These are phyloP conservation scores for Dunaliella sp. DNA, from an alignment of 139 green algal species.

Conservation along the genomic window DNA sequence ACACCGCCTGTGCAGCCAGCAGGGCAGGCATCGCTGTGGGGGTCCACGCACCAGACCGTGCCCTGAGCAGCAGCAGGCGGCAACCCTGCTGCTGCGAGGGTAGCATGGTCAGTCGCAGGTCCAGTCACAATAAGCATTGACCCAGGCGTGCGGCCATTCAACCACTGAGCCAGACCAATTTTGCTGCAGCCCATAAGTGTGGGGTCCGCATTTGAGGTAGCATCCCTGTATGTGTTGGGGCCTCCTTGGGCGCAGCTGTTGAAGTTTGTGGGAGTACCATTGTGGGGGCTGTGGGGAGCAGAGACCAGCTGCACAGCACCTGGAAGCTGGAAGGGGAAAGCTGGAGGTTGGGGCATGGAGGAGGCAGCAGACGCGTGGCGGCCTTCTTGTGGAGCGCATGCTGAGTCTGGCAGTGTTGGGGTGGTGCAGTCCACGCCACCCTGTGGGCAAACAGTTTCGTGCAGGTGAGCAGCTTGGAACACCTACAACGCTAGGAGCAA, in stretches of 20 bases:
- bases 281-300: too few relatives aligned
- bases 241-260: background rate
- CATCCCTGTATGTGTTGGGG: background rate
- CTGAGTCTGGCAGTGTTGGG: background rate
- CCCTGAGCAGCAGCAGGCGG: background rate
- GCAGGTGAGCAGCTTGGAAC: too few relatives aligned
- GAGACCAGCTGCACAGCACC: background rate
- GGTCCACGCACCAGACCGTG: too few relatives aligned
- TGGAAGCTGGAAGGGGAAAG: background rate
- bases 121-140: background rate
- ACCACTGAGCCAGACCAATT: background rate
- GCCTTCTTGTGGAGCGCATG: too few relatives aligned
- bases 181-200: background rate
- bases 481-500: too few relatives aligned
- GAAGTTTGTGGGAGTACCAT: too few relatives aligned
- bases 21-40: background rate
- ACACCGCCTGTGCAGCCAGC: background rate
- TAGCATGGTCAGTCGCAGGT: too few relatives aligned
- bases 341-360: background rate
- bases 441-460: too few relatives aligned
- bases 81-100: background rate
- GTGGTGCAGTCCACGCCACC: background rate
- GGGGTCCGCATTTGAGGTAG: background rate
- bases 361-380: too few relatives aligned
- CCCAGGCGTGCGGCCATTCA: background rate